Percentiles rank a stretch among this genome's conserved stretches.
Evolutionary conservation across 495 filamentous ascomycete species (phyloP).

Genomic region (Penicillium simplicissimum): DNA sequence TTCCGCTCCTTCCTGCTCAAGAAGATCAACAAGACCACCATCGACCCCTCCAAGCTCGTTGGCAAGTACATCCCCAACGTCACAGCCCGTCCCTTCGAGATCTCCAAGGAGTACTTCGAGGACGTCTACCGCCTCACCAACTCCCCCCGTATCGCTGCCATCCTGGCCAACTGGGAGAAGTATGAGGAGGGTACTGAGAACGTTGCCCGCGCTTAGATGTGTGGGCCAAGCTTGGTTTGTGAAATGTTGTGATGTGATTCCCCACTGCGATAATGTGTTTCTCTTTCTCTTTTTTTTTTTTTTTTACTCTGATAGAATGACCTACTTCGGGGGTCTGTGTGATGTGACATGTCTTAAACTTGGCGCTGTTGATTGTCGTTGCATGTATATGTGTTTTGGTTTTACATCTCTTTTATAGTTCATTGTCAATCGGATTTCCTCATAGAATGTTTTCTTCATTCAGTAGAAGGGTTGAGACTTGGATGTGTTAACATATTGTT

Average conservation of each 20-base stretch:
- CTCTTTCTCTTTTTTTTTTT: slow-evolving; percentile 21
- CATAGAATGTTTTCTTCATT: background rate
- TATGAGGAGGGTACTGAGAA: slow-evolving; percentile 54
- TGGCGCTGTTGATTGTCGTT: slow-evolving; percentile 20
- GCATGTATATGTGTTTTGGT: slow-evolving; percentile 21
- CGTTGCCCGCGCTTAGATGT: slow-evolving; percentile 16
- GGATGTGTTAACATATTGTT: background rate
- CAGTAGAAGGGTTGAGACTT: background rate
- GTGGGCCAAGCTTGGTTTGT: slow-evolving; percentile 9
- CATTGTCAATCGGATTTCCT: slow-evolving; percentile 7
- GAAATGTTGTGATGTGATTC: slow-evolving; percentile 21
- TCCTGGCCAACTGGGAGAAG: slow-evolving; percentile 82
- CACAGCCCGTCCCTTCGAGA: slow-evolving; percentile 89
- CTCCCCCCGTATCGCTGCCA: slow-evolving; percentile 84
- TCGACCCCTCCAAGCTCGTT: slow-evolving; percentile 92
- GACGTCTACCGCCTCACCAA: slow-evolving; percentile 94
- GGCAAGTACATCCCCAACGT: slow-evolving; percentile 99
- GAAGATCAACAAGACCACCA: slow-evolving; percentile 98
- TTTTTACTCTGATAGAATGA: slow-evolving; percentile 31
- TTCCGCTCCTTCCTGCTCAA: slow-evolving; percentile 96
- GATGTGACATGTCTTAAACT: slow-evolving; percentile 33
- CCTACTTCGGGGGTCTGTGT: slow-evolving; percentile 27
- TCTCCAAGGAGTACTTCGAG: slow-evolving; percentile 98
- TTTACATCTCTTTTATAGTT: slow-evolving; percentile 10
- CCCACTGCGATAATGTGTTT: slow-evolving; percentile 22